Percentiles rank a stretch among this genome's conserved stretches.
Conservation (phyloP, 2,329 filamentous ascomycete species). For the Fusarium brachygibbosum region DNA sequence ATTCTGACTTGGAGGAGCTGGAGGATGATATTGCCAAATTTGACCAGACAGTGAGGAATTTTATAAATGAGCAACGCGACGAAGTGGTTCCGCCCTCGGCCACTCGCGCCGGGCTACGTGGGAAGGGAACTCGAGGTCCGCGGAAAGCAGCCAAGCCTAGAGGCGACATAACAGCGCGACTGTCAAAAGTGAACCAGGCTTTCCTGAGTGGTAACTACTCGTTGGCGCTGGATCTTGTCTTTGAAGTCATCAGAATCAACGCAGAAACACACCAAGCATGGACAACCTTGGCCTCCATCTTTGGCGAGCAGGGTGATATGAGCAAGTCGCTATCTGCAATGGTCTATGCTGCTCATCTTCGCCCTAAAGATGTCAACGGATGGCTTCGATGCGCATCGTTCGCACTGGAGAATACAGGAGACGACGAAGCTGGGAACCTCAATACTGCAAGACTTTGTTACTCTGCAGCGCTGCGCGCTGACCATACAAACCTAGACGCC, state of each 20-base stretch:
- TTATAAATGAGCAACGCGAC: constrained; percentile 56
- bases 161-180: constrained; percentile 76
- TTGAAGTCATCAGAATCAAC: constrained; percentile 76
- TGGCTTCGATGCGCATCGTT: constrained; percentile 73
- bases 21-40: constrained; percentile 60
- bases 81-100: constrained; percentile 38
- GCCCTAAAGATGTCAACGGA: constrained; percentile 69
- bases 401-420: constrained; percentile 64
- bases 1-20: constrained; percentile 61
- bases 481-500: constrained; percentile 69
- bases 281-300: constrained; percentile 72
- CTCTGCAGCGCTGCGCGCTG: constrained; percentile 69
- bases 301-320: constrained; percentile 69
- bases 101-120: constrained; percentile 42
- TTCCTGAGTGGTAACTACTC: constrained; percentile 74
- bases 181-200: constrained; percentile 75
- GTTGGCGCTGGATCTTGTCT: constrained; percentile 69
- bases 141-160: constrained; percentile 76
- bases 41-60: constrained; percentile 59
- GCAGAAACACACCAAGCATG: constrained; percentile 76
- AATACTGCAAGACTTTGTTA: constrained; percentile 71
- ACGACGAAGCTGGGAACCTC: constrained; percentile 63
- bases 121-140: constrained; percentile 59
- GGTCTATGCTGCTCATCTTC: constrained; percentile 72
- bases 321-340: constrained; percentile 71